Evolutionary conservation across 371 early-diverging fungal species (phyloP).

Genomic region (Apophysomyces variabilis): DNA sequence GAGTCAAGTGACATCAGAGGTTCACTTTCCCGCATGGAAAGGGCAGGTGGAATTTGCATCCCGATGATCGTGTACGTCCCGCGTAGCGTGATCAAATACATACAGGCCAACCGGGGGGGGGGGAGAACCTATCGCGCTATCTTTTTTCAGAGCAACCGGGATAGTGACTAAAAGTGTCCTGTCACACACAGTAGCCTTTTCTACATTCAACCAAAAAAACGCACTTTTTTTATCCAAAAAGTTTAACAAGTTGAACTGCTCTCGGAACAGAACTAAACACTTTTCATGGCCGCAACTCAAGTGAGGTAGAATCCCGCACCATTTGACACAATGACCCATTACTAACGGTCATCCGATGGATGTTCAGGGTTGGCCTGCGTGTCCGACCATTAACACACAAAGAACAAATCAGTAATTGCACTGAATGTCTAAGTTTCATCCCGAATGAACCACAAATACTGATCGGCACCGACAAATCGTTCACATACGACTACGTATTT

Average conservation of each 20-base stretch:
- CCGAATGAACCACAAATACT: slow-evolving; percentile 71
- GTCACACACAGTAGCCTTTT: slow-evolving; percentile 1
- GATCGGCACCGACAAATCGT: slow-evolving; percentile 74
- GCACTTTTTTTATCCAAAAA: not conserved
- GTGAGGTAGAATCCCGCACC: slow-evolving; percentile 1
- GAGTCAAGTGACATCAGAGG: not conserved
- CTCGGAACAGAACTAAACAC: not conserved
- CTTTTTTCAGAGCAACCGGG: slow-evolving; percentile 1
- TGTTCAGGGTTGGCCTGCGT: slow-evolving; percentile 77
- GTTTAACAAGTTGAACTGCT: not conserved
- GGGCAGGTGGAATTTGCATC: slow-evolving; percentile 2
- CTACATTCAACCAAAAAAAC: not conserved
- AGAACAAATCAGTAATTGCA: slow-evolving; percentile 73
- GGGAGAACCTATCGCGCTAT: slow-evolving; percentile 5
- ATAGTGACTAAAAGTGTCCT: not conserved
- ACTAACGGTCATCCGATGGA: slow-evolving; percentile 1
- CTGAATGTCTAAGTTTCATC: slow-evolving; percentile 74
- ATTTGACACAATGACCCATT: not conserved
- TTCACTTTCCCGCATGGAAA: not conserved
- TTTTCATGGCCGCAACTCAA: slow-evolving; percentile 10
- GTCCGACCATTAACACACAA: slow-evolving; percentile 82
- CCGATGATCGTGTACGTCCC: slow-evolving; percentile 11
- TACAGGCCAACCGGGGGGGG: slow-evolving; percentile 7
- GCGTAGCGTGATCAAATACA: slow-evolving; percentile 12
- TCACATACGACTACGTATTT: slow-evolving; percentile 91